Evolutionary conservation across 2,329 filamentous ascomycete genomes (phyloP).

Genomic region (Apiospora hydei): DNA sequence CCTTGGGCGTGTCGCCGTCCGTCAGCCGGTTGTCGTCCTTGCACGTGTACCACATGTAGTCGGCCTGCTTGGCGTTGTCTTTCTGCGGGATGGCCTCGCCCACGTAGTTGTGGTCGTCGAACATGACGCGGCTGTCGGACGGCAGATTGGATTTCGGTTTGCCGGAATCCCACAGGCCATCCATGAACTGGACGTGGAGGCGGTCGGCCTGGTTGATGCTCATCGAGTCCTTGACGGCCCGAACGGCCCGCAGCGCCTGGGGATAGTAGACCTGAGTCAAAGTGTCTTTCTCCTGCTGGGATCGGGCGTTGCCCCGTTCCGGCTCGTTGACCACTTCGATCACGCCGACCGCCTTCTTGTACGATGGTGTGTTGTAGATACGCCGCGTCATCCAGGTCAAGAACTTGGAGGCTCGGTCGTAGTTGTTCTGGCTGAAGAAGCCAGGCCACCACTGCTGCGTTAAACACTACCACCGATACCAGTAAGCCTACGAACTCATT

Average conservation of each 20-base stretch:
- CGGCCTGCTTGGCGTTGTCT: conserved; percentile 45
- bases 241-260: conserved; percentile 49
- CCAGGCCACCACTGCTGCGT: conserved; percentile 39
- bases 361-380: conserved; percentile 46
- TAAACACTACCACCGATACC: conserved; percentile 23
- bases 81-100: conserved; percentile 47
- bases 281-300: conserved; percentile 31
- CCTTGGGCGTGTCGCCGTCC: conserved; percentile 44
- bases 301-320: conserved; percentile 31
- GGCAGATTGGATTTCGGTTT: conserved; percentile 49
- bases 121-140: conserved; percentile 48
- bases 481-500: conserved; percentile 1
- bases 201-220: conserved; percentile 44
- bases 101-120: conserved; percentile 58
- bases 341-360: conserved; percentile 55
- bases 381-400: conserved; percentile 52
- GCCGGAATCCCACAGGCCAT: conserved; percentile 53
- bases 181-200: conserved; percentile 50
- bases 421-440: conserved; percentile 56
- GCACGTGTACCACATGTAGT: conserved; percentile 49
- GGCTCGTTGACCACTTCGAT: conserved; percentile 58
- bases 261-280: conserved; percentile 51
- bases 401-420: conserved; percentile 52
- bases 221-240: conserved; percentile 48
- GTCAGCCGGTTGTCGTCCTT: conserved; percentile 47